A percentile compares a stretch with the other conserved stretches of the same genome.
phyloP scores from a whole-genome alignment of 805 yeast species.

The Starmerella geochares region DNA sequence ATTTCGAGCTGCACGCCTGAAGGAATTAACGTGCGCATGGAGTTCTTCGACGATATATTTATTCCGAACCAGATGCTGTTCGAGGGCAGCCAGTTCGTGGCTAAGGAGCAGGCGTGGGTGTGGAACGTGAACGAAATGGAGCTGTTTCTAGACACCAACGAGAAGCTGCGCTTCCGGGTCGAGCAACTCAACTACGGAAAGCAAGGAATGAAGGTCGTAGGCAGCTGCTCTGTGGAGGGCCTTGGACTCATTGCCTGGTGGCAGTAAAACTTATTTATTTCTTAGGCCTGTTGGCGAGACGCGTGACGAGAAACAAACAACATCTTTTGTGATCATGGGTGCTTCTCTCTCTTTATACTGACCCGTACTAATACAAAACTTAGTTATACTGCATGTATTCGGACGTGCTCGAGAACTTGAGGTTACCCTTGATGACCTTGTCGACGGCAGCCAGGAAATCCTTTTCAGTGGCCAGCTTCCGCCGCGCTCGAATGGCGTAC shows the following conservation, averaged over 20 bases:
- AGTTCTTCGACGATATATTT: slow-evolving; percentile 83
- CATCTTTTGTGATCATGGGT: no score
- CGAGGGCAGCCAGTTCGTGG: slow-evolving; percentile 54
- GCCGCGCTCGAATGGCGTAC: slow-evolving; percentile 97
- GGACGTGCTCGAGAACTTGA: slow-evolving; percentile 93
- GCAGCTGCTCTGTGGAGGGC: slow-evolving; percentile 90
- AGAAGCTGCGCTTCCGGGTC: slow-evolving; percentile 79
- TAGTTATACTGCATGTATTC: slow-evolving; percentile 97
- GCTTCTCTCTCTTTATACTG: no score
- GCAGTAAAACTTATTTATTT: slow-evolving; percentile 31
- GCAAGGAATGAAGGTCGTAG: slow-evolving; percentile 78
- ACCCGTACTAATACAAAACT: no score
- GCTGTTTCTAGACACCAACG: slow-evolving; percentile 78
- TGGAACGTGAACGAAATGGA: slow-evolving; percentile 72
- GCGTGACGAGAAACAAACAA: no score
- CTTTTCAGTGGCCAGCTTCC: slow-evolving; percentile 96
- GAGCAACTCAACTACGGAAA: slow-evolving; percentile 70
- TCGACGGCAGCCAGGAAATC: slow-evolving; percentile 97
- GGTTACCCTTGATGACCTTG: slow-evolving; percentile 95
- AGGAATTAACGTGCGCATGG: slow-evolving; percentile 75
- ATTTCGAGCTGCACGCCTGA: slow-evolving; percentile 77
- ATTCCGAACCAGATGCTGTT: slow-evolving; percentile 76
- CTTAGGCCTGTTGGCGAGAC: no score
- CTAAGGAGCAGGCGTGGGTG: slow-evolving; percentile 88
- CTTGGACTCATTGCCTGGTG: slow-evolving; percentile 97